Conservation (phyloP, 352 stramenopile species). For the Globisporangium apiculatum region DNA sequence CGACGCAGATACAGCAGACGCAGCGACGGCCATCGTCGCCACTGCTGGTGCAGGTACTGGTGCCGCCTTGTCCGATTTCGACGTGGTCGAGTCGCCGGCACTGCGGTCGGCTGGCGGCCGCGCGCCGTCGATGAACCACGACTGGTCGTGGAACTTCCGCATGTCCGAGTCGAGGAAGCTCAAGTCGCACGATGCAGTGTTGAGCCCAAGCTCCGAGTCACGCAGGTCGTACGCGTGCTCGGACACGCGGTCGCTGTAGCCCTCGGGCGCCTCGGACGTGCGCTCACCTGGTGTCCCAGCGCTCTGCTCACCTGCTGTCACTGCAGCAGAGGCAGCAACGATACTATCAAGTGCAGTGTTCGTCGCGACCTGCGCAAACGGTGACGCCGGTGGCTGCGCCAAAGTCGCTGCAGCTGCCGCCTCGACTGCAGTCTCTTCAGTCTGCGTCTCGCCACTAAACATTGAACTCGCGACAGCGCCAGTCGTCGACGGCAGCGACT, state of each 20-base stretch:
- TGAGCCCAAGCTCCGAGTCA: conserved; percentile 34
- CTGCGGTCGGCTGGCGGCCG: not conserved
- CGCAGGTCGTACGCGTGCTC: conserved; percentile 22
- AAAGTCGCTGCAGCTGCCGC: too few species aligned
- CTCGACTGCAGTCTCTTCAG: too few species aligned
- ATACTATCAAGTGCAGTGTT: too few species aligned
- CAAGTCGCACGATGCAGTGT: conserved; percentile 51
- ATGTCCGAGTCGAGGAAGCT: conserved; percentile 62
- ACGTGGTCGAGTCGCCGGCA: not conserved
- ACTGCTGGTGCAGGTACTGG: not conserved
- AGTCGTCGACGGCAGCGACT: too few species aligned
- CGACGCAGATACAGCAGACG: not conserved
- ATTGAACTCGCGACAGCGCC: too few species aligned
- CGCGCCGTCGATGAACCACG: conserved; percentile 24
- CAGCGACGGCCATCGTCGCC: not conserved
- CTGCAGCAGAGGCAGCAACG: too few species aligned
- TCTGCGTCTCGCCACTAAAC: too few species aligned
- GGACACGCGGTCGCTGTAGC: not conserved
- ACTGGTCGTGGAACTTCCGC: conserved; percentile 64
- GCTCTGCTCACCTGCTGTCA: not conserved
- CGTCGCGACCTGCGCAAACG: not conserved
- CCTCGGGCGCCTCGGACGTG: conserved; percentile 1
- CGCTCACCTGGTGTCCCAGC: not conserved
- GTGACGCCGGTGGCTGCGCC: too few species aligned
- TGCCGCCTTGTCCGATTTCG: not conserved